phyloP scores from a whole-genome alignment of 306 rosid species.

The Pyrus bretschneideri region DNA sequence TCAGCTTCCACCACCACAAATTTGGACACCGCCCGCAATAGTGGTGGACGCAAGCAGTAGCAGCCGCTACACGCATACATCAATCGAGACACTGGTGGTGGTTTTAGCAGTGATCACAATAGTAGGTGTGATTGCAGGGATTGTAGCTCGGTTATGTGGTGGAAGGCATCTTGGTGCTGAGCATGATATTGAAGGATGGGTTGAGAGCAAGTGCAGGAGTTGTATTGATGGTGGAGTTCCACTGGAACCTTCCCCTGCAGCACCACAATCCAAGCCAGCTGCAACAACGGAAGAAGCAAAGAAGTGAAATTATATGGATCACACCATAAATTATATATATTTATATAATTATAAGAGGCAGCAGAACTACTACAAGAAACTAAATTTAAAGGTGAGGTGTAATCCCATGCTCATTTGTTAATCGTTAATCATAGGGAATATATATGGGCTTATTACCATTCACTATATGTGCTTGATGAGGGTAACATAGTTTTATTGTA shows the following conservation, averaged over 20 bases:
- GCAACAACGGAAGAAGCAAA: conserved; percentile 30
- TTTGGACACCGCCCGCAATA: neutral
- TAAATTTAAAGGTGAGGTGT: neutral
- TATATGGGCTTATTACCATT: neutral
- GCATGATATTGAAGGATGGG: conserved; percentile 86
- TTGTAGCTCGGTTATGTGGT: conserved; percentile 67
- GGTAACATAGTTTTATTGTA: neutral
- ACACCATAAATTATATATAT: neutral
- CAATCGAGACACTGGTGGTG: conserved; percentile 73
- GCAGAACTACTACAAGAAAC: neutral
- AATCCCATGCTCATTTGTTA: neutral
- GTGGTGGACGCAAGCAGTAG: conserved; percentile 22
- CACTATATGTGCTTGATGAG: neutral
- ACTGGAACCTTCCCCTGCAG: conserved; percentile 17
- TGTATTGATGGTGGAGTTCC: conserved; percentile 72
- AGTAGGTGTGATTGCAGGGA: conserved; percentile 64
- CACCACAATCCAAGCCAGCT: conserved; percentile 38
- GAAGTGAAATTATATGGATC: conserved; percentile 21
- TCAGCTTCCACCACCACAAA: conserved; percentile 24
- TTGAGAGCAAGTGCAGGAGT: conserved; percentile 68
- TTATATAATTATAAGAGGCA: neutral
- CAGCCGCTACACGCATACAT: conserved; percentile 35
- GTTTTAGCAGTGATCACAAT: conserved; percentile 69
- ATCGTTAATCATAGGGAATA: neutral
- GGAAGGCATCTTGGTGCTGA: conserved; percentile 73